Base-by-base conservation (phyloP, 495 filamentous ascomycete species). In the Aspergillus nanangensis region DNA sequence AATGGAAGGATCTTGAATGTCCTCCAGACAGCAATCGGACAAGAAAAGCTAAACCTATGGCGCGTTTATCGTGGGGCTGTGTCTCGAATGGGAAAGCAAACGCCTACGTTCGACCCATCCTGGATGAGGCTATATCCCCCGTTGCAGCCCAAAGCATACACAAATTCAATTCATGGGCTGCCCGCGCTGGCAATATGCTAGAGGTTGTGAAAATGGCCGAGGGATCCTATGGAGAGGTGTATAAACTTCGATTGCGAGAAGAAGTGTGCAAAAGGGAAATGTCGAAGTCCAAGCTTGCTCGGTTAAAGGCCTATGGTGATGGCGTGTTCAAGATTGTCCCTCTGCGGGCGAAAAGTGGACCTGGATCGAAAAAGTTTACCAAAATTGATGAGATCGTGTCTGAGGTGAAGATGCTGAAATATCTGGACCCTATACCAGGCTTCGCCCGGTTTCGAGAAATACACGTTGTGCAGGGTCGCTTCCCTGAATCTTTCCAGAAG, bases 371-470 rank as follows among this genome's bases (percentile, higher is more conserved):
- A 32, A 69, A 67, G 15, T 71, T 70, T 53, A 79, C 73, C 5
- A 63, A 57, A 5, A 69, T 82, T 13, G 63, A 71, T 0, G 72
- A 79, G 42, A 78, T 87, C 24, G 71, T 72, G 8, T 68, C 78
- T 0, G 90, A 96, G 59, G 71, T 92, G 17, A 75, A 74, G 44
- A 84, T 93, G 44, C 81, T 91, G 15, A 82, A 88, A 45, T 82
- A 78, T 44, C 76, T 96, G 18, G 81, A 86, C 37, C 77, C 80
- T 14, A 81, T 92, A 34, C 88, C 88, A 2, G 90, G 90, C n/a
- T 96, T 94, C 62, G 87, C 89, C n/a, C 75, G 83, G n/a, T 92
- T 92, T 68, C 81, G 90, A 55, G 83, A 86, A 35, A 77, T 86
- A 5, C 82, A 86, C 36, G 70, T 96, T 7, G 71, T 95, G 0